phyloP scores from a whole-genome alignment of 2,329 filamentous ascomycete genomes.

The Fusarium sp. region DNA sequence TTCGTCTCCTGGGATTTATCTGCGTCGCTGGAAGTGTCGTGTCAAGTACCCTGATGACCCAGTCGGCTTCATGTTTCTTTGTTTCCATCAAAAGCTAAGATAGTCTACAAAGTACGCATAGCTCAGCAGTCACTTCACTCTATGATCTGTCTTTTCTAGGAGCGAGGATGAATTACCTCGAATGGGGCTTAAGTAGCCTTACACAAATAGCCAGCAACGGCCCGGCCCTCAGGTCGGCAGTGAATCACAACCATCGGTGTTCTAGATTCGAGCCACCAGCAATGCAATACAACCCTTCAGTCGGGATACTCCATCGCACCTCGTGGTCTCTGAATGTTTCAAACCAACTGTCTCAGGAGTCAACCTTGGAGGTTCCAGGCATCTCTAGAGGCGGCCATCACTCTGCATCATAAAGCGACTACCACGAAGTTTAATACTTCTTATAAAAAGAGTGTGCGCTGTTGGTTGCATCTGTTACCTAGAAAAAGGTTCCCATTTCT shows the following conservation, averaged over 20 bases:
- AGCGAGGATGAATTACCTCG: conserved; percentile 1
- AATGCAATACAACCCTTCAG: conserved; percentile 34
- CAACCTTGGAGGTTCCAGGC: not conserved
- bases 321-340: conserved; percentile 24
- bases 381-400: not conserved
- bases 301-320: conserved; percentile 17
- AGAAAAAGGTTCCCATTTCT: not conserved
- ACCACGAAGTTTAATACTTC: not conserved
- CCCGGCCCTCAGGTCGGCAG: conserved; percentile 27
- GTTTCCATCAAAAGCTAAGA: not conserved
- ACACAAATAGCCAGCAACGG: conserved; percentile 25
- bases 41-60: not conserved
- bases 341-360: conserved; percentile 7
- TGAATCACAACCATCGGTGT: conserved; percentile 28
- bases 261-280: conserved; percentile 28
- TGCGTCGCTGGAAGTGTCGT: not conserved
- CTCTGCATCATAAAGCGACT: not conserved
- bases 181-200: conserved; percentile 21
- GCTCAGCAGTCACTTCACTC: not conserved
- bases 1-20: conserved; percentile 5
- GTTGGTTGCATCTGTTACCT: not conserved
- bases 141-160: not conserved
- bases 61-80: not conserved
- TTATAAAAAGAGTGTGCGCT: not conserved
- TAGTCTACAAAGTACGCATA: not conserved